Conservation (phyloP, 31 red algal species). For the Odonthalia washingtoniensis region DNA sequence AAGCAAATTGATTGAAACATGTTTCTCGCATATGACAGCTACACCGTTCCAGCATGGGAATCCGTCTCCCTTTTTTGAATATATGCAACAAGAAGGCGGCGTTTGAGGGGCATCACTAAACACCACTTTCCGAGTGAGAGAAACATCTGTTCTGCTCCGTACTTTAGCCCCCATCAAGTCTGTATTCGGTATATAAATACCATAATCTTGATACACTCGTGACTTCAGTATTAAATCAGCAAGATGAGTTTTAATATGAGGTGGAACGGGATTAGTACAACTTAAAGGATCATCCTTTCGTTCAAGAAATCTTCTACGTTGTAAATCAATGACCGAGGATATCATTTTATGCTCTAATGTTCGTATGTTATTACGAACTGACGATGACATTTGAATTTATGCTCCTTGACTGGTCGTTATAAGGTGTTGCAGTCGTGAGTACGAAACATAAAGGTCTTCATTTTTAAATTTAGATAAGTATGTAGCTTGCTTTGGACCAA, state of each 20-base stretch:
- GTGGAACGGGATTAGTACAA: slow-evolving; percentile 14
- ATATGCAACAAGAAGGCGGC: too few relatives aligned
- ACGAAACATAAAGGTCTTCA: slow-evolving; percentile 11
- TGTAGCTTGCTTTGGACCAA: not conserved
- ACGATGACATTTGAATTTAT: slow-evolving; percentile 42
- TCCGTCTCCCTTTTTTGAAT: too few relatives aligned
- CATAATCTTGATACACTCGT: too few relatives aligned
- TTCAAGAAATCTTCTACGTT: slow-evolving; percentile 37
- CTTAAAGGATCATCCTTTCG: not conserved
- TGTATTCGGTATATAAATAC: too few relatives aligned
- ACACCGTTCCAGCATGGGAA: too few relatives aligned
- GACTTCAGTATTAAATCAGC: slow-evolving; percentile 14
- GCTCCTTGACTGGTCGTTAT: slow-evolving; percentile 37
- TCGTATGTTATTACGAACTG: slow-evolving; percentile 9
- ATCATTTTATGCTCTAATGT: slow-evolving; percentile 42
- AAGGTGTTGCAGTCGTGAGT: slow-evolving; percentile 19
- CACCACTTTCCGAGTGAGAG: too few relatives aligned
- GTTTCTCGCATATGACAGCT: too few relatives aligned
- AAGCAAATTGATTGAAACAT: too few relatives aligned
- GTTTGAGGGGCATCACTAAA: too few relatives aligned
- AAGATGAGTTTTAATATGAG: slow-evolving; percentile 19
- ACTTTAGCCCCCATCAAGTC: too few relatives aligned
- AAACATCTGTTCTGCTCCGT: too few relatives aligned
- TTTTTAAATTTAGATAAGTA: slow-evolving; percentile 27
- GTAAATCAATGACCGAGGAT: slow-evolving; percentile 4